Conservation (phyloP, 2,329 filamentous ascomycete genomes). For the Ceratocystiopsis brevicomis region DNA sequence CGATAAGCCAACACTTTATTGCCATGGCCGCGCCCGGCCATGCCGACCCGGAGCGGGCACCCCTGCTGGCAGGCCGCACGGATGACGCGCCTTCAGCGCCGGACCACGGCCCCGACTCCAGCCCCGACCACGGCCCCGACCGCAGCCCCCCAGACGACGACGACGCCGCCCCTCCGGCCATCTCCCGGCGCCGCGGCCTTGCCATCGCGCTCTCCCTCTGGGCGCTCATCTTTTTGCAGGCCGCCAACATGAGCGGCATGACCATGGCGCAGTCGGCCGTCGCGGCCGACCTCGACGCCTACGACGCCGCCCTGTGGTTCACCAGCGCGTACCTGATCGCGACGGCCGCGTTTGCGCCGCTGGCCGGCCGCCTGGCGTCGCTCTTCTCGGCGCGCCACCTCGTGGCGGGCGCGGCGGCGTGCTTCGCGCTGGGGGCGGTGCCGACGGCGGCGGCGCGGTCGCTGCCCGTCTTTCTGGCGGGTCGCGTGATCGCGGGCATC, state of each 20-base stretch:
- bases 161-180: too few species aligned
- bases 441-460: slow-evolving; percentile 42
- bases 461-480: slow-evolving; percentile 46
- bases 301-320: slow-evolving; percentile 60
- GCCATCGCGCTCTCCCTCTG: too few species aligned
- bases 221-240: slow-evolving; percentile 38
- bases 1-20: too few species aligned
- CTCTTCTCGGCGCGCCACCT: slow-evolving; percentile 53
- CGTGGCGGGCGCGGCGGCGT: slow-evolving; percentile 39
- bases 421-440: slow-evolving; percentile 41
- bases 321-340: slow-evolving; percentile 53
- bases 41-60: too few species aligned
- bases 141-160: too few species aligned
- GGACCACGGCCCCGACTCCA: too few species aligned
- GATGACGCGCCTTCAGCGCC: too few species aligned
- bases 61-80: too few species aligned
- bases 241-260: slow-evolving; percentile 59
- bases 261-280: slow-evolving; percentile 65
- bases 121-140: too few species aligned
- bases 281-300: slow-evolving; percentile 55
- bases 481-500: slow-evolving; percentile 46
- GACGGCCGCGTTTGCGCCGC: slow-evolving; percentile 44
- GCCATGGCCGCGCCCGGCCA: too few species aligned
- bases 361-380: slow-evolving; percentile 52
- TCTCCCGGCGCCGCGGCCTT: too few species aligned